Conservation (phyloP, 768 basidiomycete species). For the Hortiboletus flavorubellus region DNA sequence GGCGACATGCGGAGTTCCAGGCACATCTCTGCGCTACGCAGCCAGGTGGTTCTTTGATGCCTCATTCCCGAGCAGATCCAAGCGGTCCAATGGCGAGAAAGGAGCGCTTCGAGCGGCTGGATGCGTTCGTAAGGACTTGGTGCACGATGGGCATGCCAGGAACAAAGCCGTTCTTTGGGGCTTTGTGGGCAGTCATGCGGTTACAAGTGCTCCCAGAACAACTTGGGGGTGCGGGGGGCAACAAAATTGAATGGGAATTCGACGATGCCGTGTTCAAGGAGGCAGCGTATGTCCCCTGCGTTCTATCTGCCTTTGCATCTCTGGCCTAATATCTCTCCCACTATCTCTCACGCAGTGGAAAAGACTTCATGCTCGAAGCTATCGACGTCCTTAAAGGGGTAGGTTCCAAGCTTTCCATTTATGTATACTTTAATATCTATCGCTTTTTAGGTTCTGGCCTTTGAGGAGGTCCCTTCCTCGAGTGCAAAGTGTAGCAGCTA, state of each 20-base stretch:
- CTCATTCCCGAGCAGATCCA: conserved; percentile 68
- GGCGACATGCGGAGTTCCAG: conserved; percentile 79
- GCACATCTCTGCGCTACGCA: conserved; percentile 77
- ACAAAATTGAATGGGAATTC: conserved; percentile 81
- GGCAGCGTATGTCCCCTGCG: conserved; percentile 66
- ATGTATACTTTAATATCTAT: conserved; percentile 5
- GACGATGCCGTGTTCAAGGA: conserved; percentile 95
- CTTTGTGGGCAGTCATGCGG: conserved; percentile 73
- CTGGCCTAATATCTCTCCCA: conserved; percentile 14
- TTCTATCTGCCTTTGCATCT: conserved; percentile 5
- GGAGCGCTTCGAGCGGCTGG: conserved; percentile 73
- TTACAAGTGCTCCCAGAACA: conserved; percentile 77
- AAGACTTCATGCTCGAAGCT: conserved; percentile 92
- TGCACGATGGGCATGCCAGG: conserved; percentile 87
- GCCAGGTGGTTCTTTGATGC: conserved; percentile 76
- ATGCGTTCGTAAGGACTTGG: conserved; percentile 76
- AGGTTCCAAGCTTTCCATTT: conserved; percentile 29
- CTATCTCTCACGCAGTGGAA: conserved; percentile 56
- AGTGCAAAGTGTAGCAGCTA: conserved; percentile 28
- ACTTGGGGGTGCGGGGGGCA: conserved; percentile 74
- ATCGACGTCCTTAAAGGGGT: conserved; percentile 90
- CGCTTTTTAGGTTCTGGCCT: conserved; percentile 53
- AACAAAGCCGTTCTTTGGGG: conserved; percentile 73
- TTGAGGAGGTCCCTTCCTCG: conserved; percentile 59
- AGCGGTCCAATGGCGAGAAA: conserved; percentile 60